Evolutionary conservation across 257 asterid genomes (phyloP).

Genomic region (Ballota nigra): DNA sequence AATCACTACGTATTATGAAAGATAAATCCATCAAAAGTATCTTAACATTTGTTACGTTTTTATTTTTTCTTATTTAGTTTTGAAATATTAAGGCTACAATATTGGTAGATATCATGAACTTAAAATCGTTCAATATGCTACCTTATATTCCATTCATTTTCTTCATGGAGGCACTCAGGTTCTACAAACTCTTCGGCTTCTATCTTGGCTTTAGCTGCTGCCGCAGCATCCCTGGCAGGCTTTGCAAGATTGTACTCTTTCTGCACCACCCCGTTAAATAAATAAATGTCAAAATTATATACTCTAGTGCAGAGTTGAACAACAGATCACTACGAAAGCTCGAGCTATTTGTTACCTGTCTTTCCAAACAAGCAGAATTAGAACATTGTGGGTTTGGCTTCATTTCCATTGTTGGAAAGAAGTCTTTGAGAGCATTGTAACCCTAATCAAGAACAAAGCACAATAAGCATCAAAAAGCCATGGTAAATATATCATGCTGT

Average conservation of each 20-base stretch:
- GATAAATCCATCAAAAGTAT: background rate
- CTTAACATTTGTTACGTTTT: background rate
- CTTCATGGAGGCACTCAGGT: constrained; percentile 69
- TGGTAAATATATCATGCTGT: background rate
- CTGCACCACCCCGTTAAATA: constrained; percentile 39
- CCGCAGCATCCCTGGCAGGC: constrained; percentile 91
- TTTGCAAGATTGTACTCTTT: constrained; percentile 67
- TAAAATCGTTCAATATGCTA: constrained; percentile 1
- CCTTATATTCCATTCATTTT: constrained; percentile 99
- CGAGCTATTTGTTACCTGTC: constrained; percentile 60
- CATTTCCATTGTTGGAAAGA: constrained; percentile 95
- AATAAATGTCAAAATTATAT: background rate
- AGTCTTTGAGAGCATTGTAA: constrained; percentile 95
- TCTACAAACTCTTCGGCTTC: constrained; percentile 48
- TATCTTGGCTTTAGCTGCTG: constrained; percentile 53
- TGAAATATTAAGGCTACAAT: background rate
- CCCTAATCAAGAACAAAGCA: constrained; percentile 51
- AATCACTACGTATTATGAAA: background rate
- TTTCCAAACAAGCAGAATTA: constrained; percentile 88
- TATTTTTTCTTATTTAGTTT: background rate
- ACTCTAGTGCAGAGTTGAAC: background rate
- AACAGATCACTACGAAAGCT: background rate
- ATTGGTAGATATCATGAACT: background rate
- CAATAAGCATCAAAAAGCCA: background rate
- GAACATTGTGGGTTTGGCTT: constrained; percentile 97